Conservation (phyloP, 2,329 filamentous ascomycete genomes). For the Pseudocercospora vitis region DNA sequence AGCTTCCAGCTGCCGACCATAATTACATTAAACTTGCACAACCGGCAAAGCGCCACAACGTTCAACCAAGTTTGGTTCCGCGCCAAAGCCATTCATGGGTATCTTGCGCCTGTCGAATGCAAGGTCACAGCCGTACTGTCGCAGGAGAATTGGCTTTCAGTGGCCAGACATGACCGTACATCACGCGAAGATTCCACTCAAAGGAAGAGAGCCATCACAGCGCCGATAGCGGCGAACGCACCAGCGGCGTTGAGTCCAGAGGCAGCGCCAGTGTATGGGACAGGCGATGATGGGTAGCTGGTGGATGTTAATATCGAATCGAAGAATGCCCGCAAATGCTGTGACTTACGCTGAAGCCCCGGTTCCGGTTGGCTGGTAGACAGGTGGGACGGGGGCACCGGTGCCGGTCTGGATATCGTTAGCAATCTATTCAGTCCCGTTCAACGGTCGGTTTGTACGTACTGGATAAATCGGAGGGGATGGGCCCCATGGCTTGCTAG, state of each 20-base stretch:
- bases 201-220: conserved; percentile 32
- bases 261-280: conserved; percentile 26
- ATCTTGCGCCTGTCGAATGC: conserved; percentile 22
- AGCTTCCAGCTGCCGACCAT: neutral
- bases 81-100: conserved; percentile 9
- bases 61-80: neutral
- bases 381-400: conserved; percentile 12
- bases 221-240: conserved; percentile 28
- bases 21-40: conserved; percentile 9
- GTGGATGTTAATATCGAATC: too few relatives aligned
- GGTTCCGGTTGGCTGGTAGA: conserved; percentile 11
- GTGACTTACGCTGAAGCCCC: conserved; percentile 12
- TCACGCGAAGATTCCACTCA: conserved; percentile 23
- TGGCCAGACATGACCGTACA: conserved; percentile 19
- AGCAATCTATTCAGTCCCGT: too few relatives aligned
- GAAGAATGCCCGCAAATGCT: too few relatives aligned
- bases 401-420: conserved; percentile 10
- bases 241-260: conserved; percentile 25
- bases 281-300: conserved; percentile 10
- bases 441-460: too few relatives aligned
- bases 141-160: conserved; percentile 7
- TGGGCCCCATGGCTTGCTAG: too few relatives aligned
- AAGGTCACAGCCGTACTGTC: conserved; percentile 21
- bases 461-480: too few relatives aligned
- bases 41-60: conserved; percentile 1